A percentile compares a stretch with the other conserved stretches of the same genome.
Evolutionary conservation across 257 asterid species (phyloP).

Genomic region (Solanum appendiculatum): DNA sequence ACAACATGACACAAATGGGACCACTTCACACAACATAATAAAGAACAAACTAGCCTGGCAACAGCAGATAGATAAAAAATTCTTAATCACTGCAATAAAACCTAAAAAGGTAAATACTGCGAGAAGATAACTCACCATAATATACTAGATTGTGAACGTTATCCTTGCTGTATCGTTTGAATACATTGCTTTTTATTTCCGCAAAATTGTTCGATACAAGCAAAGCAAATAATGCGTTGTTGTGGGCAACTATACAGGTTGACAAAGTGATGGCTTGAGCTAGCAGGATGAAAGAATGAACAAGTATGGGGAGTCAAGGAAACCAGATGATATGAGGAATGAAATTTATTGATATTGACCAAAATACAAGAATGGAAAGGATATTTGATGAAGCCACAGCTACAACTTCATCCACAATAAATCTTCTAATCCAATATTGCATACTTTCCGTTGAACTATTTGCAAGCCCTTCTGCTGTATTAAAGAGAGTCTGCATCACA

Average conservation of each 20-base stretch:
- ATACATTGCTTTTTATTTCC: constrained; percentile 92
- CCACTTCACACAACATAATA: background rate
- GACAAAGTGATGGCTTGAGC: constrained; percentile 97
- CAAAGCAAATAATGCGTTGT: constrained; percentile 85
- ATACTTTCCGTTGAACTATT: constrained; percentile 56
- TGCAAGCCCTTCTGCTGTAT: constrained; percentile 86
- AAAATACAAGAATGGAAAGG: constrained; percentile 31
- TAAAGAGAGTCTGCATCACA: constrained; percentile 84
- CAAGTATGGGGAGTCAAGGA: constrained; percentile 70
- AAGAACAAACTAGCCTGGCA: background rate
- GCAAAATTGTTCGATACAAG: constrained; percentile 97
- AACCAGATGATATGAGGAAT: constrained; percentile 4
- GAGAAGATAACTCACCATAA: constrained; percentile 55
- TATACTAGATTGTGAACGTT: constrained; percentile 81
- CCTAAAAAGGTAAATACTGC: background rate
- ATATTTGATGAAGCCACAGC: constrained; percentile 85
- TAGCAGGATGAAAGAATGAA: constrained; percentile 86
- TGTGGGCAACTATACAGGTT: constrained; percentile 96
- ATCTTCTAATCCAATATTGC: constrained; percentile 57
- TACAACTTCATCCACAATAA: constrained; percentile 63
- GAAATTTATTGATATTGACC: background rate
- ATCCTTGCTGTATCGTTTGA: constrained; percentile 89
- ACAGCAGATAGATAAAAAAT: background rate
- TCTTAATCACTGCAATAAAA: background rate
- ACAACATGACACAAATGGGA: background rate